Conservation (phyloP, 352 stramenopile species). For the Phytopythium montanum region DNA sequence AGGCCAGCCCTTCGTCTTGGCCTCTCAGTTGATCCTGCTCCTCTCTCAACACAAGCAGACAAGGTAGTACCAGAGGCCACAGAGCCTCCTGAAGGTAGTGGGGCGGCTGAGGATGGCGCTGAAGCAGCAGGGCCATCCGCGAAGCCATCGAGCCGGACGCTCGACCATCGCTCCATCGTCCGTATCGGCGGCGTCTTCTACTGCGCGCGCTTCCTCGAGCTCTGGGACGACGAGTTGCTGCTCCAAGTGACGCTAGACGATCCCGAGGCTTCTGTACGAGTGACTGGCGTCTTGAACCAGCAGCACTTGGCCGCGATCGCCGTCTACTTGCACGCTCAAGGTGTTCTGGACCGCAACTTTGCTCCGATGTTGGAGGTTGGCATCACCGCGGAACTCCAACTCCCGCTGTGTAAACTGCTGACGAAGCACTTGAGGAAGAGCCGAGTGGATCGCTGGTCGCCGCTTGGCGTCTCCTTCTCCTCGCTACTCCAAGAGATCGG, state of each 20-base stretch:
- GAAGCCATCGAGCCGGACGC: conserved; percentile 11
- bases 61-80: neutral
- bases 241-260: conserved; percentile 56
- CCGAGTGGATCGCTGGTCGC: neutral
- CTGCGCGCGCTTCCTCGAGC: conserved; percentile 51
- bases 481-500: neutral
- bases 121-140: neutral
- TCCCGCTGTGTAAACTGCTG: conserved; percentile 25
- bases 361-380: conserved; percentile 20
- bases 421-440: conserved; percentile 4
- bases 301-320: conserved; percentile 29
- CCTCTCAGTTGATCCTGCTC: neutral
- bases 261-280: conserved; percentile 33
- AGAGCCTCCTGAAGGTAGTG: neutral
- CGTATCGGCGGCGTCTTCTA: conserved; percentile 47
- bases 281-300: conserved; percentile 28
- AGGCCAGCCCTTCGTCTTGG: neutral
- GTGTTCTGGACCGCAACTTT: conserved; percentile 12
- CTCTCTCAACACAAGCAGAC: neutral
- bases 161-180: conserved; percentile 53
- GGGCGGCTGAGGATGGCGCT: neutral
- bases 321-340: conserved; percentile 20
- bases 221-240: conserved; percentile 63
- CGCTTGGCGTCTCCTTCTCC: neutral
- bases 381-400: conserved; percentile 12